These are phyloP conservation scores for Calycina herbarum DNA, from an alignment of 2,329 filamentous ascomycete species.

Conservation along the genomic window DNA sequence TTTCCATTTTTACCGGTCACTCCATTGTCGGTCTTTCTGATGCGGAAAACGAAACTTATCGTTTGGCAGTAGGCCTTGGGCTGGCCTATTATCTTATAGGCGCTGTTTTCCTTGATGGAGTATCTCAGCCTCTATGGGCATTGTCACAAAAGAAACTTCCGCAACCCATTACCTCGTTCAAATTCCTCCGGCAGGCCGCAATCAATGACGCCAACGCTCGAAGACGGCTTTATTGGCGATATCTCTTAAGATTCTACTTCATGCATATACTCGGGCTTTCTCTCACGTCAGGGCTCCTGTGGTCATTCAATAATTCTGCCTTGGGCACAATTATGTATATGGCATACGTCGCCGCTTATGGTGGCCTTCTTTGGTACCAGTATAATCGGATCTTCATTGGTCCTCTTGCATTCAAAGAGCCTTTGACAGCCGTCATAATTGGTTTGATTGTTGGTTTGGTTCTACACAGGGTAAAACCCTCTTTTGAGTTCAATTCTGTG, in stretches of 20 bases:
- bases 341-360: constrained; percentile 25
- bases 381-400: constrained; percentile 53
- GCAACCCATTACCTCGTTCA: constrained; percentile 47
- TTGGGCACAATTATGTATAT: constrained; percentile 22
- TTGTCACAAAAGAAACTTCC: constrained; percentile 45
- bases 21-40: constrained; percentile 42
- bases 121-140: constrained; percentile 43
- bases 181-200: constrained; percentile 22
- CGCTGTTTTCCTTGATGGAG: constrained; percentile 54
- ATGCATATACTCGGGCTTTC: constrained; percentile 54
- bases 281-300: constrained; percentile 48
- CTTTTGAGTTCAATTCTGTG: constrained; percentile 46
- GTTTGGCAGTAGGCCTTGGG: constrained; percentile 48
- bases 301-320: constrained; percentile 46
- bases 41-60: constrained; percentile 26
- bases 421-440: constrained; percentile 45
- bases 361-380: constrained; percentile 48
- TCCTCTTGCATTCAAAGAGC: constrained; percentile 48
- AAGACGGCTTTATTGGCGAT: constrained; percentile 50
- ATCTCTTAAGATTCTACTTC: constrained; percentile 48
- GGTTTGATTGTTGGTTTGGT: constrained; percentile 48
- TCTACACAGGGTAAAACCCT: constrained; percentile 40
- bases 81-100: constrained; percentile 59
- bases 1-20: constrained; percentile 47
- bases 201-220: constrained; percentile 17